phyloP scores from a whole-genome alignment of 148 eudicot species.

The Silene uniflora region DNA sequence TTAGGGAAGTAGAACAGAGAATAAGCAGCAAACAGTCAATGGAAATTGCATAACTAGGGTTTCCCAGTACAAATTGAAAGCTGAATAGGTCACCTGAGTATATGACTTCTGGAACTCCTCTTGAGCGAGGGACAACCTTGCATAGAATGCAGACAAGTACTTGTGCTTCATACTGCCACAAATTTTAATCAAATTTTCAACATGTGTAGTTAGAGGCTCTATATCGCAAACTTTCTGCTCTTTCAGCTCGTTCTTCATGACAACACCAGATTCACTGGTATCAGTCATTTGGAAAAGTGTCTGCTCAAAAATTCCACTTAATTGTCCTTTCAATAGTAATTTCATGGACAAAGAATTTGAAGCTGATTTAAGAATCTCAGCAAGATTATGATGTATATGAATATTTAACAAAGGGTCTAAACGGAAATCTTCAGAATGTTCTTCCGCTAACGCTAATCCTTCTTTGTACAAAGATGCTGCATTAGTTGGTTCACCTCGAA shows the following conservation, averaged over 20 bases:
- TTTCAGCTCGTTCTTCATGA: constrained; percentile 22
- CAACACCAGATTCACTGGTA: constrained; percentile 27
- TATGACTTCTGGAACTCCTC: constrained; percentile 79
- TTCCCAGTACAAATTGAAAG: not conserved
- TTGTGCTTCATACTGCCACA: constrained; percentile 66
- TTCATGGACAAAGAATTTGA: constrained; percentile 22
- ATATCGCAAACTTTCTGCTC: constrained; percentile 22
- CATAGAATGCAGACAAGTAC: constrained; percentile 55
- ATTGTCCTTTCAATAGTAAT: constrained; percentile 13
- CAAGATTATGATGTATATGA: constrained; percentile 81
- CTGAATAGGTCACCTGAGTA: constrained; percentile 51
- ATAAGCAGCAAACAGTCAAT: not conserved
- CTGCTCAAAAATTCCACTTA: constrained; percentile 28
- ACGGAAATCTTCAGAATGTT: constrained; percentile 73
- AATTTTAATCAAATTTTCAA: constrained; percentile 35
- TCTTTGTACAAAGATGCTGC: constrained; percentile 72
- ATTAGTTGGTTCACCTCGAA: constrained; percentile 58
- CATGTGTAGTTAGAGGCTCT: constrained; percentile 18
- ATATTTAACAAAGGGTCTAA: constrained; percentile 84
- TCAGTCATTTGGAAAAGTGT: constrained; percentile 25
- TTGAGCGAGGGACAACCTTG: constrained; percentile 61
- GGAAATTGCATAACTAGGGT: not conserved
- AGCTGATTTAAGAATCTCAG: constrained; percentile 56
- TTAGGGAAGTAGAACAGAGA: not conserved
- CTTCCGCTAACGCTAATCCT: constrained; percentile 63